A percentile compares a stretch with the other conserved stretches of the same genome.
Conservation (phyloP, 1,284 basidiomycete species). For the Exobasidium cylindrosporum region DNA sequence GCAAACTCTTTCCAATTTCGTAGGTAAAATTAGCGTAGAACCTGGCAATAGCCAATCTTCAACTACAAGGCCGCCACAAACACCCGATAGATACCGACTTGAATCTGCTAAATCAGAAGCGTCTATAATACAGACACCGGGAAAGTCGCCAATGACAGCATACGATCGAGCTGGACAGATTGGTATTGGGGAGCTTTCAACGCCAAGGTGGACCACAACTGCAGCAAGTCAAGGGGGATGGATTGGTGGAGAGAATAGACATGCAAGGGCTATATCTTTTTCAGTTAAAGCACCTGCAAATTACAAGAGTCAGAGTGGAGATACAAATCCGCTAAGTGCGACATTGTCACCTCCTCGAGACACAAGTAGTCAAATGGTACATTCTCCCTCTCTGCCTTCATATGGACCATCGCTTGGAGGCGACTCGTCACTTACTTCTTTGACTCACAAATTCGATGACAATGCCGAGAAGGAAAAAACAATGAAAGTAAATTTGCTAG, state of each 20-base stretch:
- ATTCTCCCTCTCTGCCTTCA: not conserved
- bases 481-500: not conserved
- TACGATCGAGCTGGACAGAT: constrained; percentile 81
- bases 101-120: constrained; percentile 14
- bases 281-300: not conserved
- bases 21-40: not conserved
- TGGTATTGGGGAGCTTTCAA: constrained; percentile 92
- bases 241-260: not conserved
- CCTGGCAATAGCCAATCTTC: not conserved
- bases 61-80: constrained; percentile 18
- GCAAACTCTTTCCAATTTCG: not conserved
- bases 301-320: no score
- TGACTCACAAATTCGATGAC: constrained; percentile 24
- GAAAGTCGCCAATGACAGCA: constrained; percentile 20
- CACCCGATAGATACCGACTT: constrained; percentile 25
- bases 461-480: constrained; percentile 12
- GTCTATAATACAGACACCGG: constrained; percentile 29
- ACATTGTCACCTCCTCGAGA: not conserved
- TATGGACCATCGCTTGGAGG: constrained; percentile 18
- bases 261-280: not conserved
- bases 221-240: not conserved
- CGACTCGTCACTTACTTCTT: constrained; percentile 24
- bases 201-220: constrained; percentile 76
- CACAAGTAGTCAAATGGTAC: not conserved
- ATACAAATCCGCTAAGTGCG: no score